These are phyloP conservation scores for Fagopyrum tataricum DNA, from an alignment of 148 eudicot genomes.

Conservation along the genomic window DNA sequence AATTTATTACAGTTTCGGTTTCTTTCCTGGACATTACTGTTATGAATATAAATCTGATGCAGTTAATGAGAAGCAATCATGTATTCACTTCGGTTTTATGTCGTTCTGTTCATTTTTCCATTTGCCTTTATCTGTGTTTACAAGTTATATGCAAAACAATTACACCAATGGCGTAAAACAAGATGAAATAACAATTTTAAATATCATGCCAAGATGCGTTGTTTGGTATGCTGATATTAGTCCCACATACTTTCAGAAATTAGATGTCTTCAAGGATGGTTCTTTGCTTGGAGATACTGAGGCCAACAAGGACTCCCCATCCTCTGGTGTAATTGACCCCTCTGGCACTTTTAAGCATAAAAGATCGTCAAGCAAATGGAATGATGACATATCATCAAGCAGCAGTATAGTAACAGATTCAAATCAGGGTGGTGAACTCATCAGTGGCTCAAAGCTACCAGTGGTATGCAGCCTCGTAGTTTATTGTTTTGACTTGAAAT, in stretches of 20 bases:
- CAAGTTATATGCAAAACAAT: not conserved
- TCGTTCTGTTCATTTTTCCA: not conserved
- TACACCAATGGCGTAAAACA: not conserved
- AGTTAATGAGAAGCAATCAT: not conserved
- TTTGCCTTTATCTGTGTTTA: not conserved
- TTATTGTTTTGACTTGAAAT: not conserved
- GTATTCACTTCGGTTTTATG: not conserved
- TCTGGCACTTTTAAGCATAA: conserved; percentile 36
- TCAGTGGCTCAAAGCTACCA: conserved; percentile 40
- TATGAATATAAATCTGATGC: not conserved
- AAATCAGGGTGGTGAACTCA: conserved; percentile 57
- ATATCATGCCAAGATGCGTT: not conserved
- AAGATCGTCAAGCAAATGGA: conserved; percentile 63
- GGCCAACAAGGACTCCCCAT: conserved; percentile 43
- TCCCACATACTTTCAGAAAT: conserved; percentile 37
- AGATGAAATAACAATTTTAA: not conserved
- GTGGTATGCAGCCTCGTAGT: conserved; percentile 29
- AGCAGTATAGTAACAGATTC: conserved; percentile 66
- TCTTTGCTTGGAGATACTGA: conserved; percentile 40
- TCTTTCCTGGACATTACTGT: not conserved
- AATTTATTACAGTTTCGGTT: not conserved
- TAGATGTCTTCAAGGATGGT: conserved; percentile 34
- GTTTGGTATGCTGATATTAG: conserved; percentile 3
- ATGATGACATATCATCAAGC: conserved; percentile 53
- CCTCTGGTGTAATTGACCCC: conserved; percentile 40